These are phyloP conservation scores for Porcisia hertigi DNA, from an alignment of 208 protist genomes.

Conservation along the genomic window DNA sequence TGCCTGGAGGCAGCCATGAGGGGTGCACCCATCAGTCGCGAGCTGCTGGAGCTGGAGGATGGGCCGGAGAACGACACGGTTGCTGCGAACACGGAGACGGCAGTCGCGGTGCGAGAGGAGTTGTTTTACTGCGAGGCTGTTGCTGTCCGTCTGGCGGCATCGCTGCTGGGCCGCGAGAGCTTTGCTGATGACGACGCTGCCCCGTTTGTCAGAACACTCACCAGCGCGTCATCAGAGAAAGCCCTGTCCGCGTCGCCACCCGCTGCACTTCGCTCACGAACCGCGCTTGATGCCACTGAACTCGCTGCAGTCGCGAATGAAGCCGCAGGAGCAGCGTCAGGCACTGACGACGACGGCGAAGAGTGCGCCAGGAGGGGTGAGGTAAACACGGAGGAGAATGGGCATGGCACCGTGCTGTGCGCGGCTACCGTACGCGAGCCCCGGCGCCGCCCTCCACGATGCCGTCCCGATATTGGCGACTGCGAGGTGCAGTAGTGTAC, in stretches of 20 bases:
- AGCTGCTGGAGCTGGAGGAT: slow-evolving; percentile 24
- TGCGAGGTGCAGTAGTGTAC: slow-evolving; percentile 45
- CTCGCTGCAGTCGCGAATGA: background rate
- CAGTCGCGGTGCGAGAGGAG: slow-evolving; percentile 57
- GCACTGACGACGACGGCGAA: background rate
- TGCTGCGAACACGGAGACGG: slow-evolving; percentile 30
- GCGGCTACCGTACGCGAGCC: background rate
- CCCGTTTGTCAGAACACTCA: background rate
- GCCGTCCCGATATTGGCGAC: slow-evolving; percentile 38
- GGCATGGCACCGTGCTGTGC: background rate
- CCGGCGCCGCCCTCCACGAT: slow-evolving; percentile 13
- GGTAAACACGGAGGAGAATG: background rate
- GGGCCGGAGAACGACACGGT: slow-evolving; percentile 32
- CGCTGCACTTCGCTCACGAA: background rate
- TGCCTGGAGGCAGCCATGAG: slow-evolving; percentile 55
- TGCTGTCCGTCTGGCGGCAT: slow-evolving; percentile 33
- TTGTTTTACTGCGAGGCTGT: slow-evolving; percentile 64
- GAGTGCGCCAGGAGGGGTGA: background rate
- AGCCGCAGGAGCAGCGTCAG: background rate
- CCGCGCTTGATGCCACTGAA: background rate
- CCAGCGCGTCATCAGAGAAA: background rate
- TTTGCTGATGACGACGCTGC: background rate
- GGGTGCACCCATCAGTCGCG: slow-evolving; percentile 40
- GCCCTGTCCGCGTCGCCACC: background rate
- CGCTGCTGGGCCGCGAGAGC: slow-evolving; percentile 11